Conservation (phyloP, 2,329 filamentous ascomycete species). For the Leptographium procerum region DNA sequence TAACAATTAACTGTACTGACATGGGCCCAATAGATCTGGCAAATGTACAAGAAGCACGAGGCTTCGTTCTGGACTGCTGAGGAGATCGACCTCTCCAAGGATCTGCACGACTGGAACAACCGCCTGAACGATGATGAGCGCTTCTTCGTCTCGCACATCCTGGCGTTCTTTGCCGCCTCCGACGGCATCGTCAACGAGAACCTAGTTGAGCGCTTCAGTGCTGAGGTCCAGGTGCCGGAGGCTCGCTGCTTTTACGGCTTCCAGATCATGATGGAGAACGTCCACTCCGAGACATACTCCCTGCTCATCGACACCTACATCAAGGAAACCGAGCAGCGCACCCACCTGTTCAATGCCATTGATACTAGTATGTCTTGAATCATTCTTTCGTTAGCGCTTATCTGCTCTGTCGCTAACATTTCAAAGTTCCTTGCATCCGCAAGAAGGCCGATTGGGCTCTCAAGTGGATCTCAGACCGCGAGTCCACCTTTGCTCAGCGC, state of each 20-base stretch:
- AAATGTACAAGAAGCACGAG: slow-evolving; percentile 99
- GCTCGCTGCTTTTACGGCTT: slow-evolving; percentile 99
- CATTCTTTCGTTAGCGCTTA: slow-evolving; percentile 20
- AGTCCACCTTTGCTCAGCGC: slow-evolving; percentile 90
- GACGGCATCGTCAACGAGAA: slow-evolving; percentile 99
- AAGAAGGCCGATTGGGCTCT: slow-evolving; percentile 99
- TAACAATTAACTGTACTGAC: slow-evolving; percentile 19
- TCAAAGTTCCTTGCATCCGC: slow-evolving; percentile 81
- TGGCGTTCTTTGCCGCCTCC: slow-evolving; percentile 97
- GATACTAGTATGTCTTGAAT: slow-evolving; percentile 65
- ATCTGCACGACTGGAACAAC: slow-evolving; percentile 99
- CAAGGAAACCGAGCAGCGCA: slow-evolving; percentile 89
- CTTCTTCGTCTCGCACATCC: slow-evolving; percentile 96
- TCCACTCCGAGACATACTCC: slow-evolving; percentile 99
- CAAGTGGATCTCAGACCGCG: slow-evolving; percentile 83
- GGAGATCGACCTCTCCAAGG: slow-evolving; percentile 98
- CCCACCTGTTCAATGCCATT: slow-evolving; percentile 95
- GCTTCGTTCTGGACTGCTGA: slow-evolving; percentile 99
- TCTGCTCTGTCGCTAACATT: slow-evolving; percentile 8
- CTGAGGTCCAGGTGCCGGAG: slow-evolving; percentile 93
- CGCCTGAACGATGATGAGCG: slow-evolving; percentile 91
- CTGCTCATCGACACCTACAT: slow-evolving; percentile 99
- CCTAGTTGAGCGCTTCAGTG: slow-evolving; percentile 92
- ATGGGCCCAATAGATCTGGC: slow-evolving; percentile 68
- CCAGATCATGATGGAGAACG: slow-evolving; percentile 99